Evolutionary conservation across 169 alveolate genomes (phyloP).

Genomic region (Eimeria tenella): DNA sequence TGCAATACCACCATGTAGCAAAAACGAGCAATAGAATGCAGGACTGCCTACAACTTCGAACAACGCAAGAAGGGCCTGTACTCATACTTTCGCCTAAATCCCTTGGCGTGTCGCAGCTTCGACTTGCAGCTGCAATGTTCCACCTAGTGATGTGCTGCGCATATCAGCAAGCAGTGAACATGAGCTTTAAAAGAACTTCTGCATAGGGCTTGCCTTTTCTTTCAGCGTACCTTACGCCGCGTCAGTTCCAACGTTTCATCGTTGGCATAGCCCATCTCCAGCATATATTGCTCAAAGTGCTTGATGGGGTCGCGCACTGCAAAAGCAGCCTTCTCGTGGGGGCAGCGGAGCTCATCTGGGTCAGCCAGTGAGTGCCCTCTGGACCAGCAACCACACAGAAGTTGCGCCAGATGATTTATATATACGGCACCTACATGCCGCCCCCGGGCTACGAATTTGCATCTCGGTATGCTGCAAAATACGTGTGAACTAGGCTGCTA

Average conservation of each 20-base stretch:
- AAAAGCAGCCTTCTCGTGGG: slow-evolving; percentile 85
- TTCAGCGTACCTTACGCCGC: slow-evolving; percentile 74
- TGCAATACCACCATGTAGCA: not conserved
- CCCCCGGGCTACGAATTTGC: too few species aligned
- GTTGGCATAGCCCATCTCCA: slow-evolving; percentile 80
- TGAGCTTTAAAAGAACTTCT: slow-evolving; percentile 45
- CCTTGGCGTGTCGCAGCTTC: too few species aligned
- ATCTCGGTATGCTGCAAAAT: too few species aligned
- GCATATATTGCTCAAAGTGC: slow-evolving; percentile 82
- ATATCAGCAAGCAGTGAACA: slow-evolving; percentile 1
- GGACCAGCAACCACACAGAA: not conserved
- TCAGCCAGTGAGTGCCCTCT: slow-evolving; percentile 88
- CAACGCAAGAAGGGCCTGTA: too few species aligned
- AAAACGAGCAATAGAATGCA: too few species aligned
- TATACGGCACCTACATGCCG: too few species aligned
- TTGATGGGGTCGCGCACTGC: slow-evolving; percentile 84
- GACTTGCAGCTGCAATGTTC: not conserved
- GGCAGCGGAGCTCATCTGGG: slow-evolving; percentile 84
- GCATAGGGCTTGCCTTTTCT: not conserved
- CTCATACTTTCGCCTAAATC: too few species aligned
- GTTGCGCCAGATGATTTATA: too few species aligned
- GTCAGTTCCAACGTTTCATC: slow-evolving; percentile 81
- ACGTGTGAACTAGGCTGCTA: not conserved
- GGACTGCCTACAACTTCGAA: too few species aligned
- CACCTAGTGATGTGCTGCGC: not conserved